phyloP scores from a whole-genome alignment of 345 rosid species.

The Linum tenue region DNA sequence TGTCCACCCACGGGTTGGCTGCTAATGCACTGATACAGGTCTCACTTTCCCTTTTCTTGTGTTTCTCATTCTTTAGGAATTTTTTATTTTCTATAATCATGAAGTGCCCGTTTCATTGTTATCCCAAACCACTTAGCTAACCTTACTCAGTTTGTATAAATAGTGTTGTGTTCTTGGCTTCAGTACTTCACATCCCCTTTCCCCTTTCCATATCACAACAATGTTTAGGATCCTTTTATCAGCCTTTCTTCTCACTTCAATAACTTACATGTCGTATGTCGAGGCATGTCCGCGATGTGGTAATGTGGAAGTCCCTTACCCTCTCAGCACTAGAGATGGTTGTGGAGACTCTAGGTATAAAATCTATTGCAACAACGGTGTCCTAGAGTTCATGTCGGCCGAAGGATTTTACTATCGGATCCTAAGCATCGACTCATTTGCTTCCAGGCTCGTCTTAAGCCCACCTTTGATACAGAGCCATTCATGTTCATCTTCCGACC shows the following conservation, averaged over 20 bases:
- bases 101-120: neutral
- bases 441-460: conserved; percentile 32
- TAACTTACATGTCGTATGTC: conserved; percentile 21
- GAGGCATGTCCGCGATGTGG: conserved; percentile 48
- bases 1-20: neutral
- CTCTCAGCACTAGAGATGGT: conserved; percentile 37
- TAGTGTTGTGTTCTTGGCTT: conserved; percentile 4
- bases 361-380: conserved; percentile 35
- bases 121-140: no score
- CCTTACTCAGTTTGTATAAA: conserved; percentile 17
- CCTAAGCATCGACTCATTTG: conserved; percentile 29
- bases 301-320: conserved; percentile 38
- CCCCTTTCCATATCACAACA: neutral
- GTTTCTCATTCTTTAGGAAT: neutral
- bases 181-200: conserved; percentile 6
- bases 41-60: neutral
- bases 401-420: conserved; percentile 30
- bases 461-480: conserved; percentile 28
- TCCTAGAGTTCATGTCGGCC: conserved; percentile 34
- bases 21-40: neutral
- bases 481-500: conserved; percentile 44
- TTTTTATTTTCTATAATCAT: neutral
- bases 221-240: conserved; percentile 18
- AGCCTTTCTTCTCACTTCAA: conserved; percentile 15
- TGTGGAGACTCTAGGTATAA: conserved; percentile 47